A percentile compares a stretch with the other conserved stretches of the same genome.
These are phyloP conservation scores for Rhodotorula glutinis DNA, from an alignment of 1,284 basidiomycete genomes.

Conservation along the genomic window DNA sequence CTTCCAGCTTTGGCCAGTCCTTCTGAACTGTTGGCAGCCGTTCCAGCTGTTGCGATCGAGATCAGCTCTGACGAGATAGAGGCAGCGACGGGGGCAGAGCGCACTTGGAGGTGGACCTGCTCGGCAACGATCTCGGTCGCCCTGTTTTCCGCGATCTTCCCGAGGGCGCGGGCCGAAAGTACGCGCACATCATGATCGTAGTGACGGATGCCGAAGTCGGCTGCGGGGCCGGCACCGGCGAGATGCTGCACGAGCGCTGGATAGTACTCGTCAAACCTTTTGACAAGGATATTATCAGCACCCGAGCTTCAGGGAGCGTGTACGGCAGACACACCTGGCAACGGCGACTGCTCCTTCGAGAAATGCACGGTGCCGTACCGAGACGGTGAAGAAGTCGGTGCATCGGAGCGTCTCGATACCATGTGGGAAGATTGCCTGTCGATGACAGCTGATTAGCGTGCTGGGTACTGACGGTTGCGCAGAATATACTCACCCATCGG, in stretches of 20 bases:
- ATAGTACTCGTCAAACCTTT: slow-evolving; percentile 63
- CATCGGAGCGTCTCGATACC: slow-evolving; percentile 88
- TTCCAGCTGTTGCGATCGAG: slow-evolving; percentile 52
- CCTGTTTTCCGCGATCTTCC: slow-evolving; percentile 55
- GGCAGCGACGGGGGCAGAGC: background rate
- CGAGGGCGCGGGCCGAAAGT: slow-evolving; percentile 73
- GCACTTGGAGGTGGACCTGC: slow-evolving; percentile 52
- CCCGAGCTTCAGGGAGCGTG: no score
- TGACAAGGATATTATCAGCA: no score
- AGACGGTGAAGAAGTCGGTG: slow-evolving; percentile 93
- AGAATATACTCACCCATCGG: slow-evolving; percentile 63
- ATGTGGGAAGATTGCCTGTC: slow-evolving; percentile 77
- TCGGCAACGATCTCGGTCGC: slow-evolving; percentile 56
- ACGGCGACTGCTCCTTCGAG: slow-evolving; percentile 77
- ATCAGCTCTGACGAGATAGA: background rate
- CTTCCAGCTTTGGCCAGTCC: slow-evolving; percentile 74
- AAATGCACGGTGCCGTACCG: slow-evolving; percentile 79
- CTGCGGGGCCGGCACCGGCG: background rate
- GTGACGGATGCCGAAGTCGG: slow-evolving; percentile 69
- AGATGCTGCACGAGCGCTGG: slow-evolving; percentile 69
- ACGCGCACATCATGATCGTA: slow-evolving; percentile 83
- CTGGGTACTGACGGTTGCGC: no score
- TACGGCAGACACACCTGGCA: slow-evolving; percentile 61
- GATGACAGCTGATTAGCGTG: no score
- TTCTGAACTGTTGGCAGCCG: slow-evolving; percentile 57